Conservation (phyloP, 139 green algal genomes). For the Diplosphaera chodatii region DNA sequence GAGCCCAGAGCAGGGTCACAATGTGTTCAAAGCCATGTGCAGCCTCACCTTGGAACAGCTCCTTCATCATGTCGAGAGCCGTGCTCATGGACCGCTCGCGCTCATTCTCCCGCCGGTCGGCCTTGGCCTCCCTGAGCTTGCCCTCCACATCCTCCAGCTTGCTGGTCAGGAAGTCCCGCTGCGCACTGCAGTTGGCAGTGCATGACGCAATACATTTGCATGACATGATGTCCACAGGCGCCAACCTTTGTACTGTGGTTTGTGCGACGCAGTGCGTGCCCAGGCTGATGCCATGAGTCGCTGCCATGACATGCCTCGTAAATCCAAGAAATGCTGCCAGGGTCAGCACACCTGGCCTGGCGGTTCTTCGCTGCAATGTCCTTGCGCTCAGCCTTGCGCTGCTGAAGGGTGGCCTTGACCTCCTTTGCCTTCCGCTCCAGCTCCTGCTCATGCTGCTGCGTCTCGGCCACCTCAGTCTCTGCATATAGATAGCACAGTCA, state of each 20-base stretch:
- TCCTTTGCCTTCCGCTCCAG: neutral
- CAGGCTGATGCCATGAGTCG: no score
- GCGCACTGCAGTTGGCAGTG: no score
- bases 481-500: neutral
- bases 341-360: neutral
- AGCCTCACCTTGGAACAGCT: slow-evolving; percentile 41
- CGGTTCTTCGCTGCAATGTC: neutral
- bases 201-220: no score
- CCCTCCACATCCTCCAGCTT: slow-evolving; percentile 59
- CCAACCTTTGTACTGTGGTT: no score
- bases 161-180: slow-evolving; percentile 34
- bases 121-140: slow-evolving; percentile 59
- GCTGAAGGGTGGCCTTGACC: slow-evolving; percentile 3
- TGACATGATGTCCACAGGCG: no score
- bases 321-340: no score
- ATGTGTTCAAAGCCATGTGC: no score
- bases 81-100: slow-evolving; percentile 49
- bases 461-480: neutral
- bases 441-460: neutral
- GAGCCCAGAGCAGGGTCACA: no score
- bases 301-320: no score
- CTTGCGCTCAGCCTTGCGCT: slow-evolving; percentile 1
- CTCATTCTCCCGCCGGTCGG: slow-evolving; percentile 58
- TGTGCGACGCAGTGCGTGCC: no score
- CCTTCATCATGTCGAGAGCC: slow-evolving; percentile 62